Evolutionary conservation across 495 filamentous ascomycete genomes (phyloP), one percentile per base, ranked within the genome.

Genomic region (Peziza echinospora): DNA sequence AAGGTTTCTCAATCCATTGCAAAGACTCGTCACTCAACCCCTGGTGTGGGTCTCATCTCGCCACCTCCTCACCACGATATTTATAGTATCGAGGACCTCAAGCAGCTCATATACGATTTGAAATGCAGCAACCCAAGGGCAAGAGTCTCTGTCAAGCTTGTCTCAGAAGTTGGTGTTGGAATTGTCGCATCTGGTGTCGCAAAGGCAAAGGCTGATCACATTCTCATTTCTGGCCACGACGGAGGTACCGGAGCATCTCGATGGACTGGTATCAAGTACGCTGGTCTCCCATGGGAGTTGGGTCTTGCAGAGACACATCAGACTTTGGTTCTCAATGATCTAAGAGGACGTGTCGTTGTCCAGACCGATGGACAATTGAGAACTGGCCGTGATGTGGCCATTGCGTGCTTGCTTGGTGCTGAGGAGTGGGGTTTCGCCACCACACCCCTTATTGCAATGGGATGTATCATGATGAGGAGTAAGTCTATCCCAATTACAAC

Each of bases 231-330:
- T 26, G 91, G 89, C 47, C 89, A 97, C 55, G 89, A 97, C 62
- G 89, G 89, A 68, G 89, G 89, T 56, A 99, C 89, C 54, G 89
- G 89, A 70, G 89, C 89, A 49, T 96, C 89, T 34, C 71, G 89
- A 56, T 99, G 89, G 89, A 99, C 89, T 60, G 89, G 89, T 66
- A 99, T 99, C 75, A 96, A 96, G 65, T 96, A 96, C 62, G 89
- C 91, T 51, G 89, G 89, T 68, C 75, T 96, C 34, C 91, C 89
- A 8, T 99, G 89, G 89, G 89, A 99, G 63, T 63, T 99, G 55
- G 89, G 89, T 73, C 77, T 99, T 47, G 89, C 89, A 0, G 89
- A 99, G 64, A 99, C 89, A 24, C 89, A 99, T 62, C 89, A 99
- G 64, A 99, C 89, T 4, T 67, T 99, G n/a, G 89, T 99, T 13